Conservation (phyloP, 352 stramenopile genomes). For the Pythium oligandrum region DNA sequence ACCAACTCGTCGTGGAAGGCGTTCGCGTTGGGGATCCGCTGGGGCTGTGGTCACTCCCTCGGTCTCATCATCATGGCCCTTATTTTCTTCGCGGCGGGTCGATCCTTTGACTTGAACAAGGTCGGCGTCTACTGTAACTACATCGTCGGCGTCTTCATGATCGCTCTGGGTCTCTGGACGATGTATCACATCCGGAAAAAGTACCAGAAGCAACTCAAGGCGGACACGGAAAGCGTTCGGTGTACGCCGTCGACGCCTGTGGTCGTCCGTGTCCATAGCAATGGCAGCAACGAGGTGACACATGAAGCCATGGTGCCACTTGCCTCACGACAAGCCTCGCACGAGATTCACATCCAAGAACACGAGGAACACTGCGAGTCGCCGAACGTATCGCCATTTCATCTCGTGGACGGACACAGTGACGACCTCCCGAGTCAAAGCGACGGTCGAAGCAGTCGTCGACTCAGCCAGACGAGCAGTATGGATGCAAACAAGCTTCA, state of each 20-base stretch:
- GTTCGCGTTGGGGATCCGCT: slow-evolving; percentile 86
- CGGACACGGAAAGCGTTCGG: too few relatives aligned
- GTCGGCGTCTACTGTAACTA: slow-evolving; percentile 65
- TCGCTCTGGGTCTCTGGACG: slow-evolving; percentile 60
- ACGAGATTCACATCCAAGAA: too few relatives aligned
- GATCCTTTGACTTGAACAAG: slow-evolving; percentile 41
- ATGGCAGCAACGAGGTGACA: neutral
- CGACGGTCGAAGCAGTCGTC: neutral
- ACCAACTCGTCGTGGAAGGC: slow-evolving; percentile 70
- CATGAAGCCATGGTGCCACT: too few relatives aligned
- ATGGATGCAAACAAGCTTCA: too few relatives aligned
- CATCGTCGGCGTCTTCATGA: slow-evolving; percentile 77
- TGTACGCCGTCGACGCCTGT: neutral
- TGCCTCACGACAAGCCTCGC: too few relatives aligned
- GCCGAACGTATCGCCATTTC: slow-evolving; percentile 13
- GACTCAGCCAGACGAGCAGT: too few relatives aligned
- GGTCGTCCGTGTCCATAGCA: neutral
- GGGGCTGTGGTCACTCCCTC: slow-evolving; percentile 88
- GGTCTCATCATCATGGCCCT: slow-evolving; percentile 84
- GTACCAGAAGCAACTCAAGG: slow-evolving; percentile 43
- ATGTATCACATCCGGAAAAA: slow-evolving; percentile 43
- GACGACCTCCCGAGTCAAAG: too few relatives aligned
- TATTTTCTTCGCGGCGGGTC: slow-evolving; percentile 68
- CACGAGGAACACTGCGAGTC: neutral
- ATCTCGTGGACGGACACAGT: slow-evolving; percentile 12